A percentile compares a stretch with the other conserved stretches of the same genome.
Conservation (phyloP, 345 rosid genomes). For the Dipteronia sinensis region DNA sequence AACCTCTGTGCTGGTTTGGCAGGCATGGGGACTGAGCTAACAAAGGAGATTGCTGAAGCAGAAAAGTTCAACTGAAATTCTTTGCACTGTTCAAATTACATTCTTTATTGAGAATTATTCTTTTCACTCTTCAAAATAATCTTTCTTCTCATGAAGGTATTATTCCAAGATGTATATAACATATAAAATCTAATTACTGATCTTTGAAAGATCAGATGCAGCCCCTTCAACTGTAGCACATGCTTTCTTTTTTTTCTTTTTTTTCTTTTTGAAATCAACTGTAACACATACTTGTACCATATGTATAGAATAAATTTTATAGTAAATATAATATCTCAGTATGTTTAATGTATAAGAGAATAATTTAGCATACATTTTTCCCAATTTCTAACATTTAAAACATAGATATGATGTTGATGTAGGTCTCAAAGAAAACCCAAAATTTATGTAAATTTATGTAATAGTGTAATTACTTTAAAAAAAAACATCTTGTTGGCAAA, state of each 20-base stretch:
- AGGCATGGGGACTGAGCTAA: conserved; percentile 71
- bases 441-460: no score
- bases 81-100: conserved; percentile 15
- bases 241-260: no score
- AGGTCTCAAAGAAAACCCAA: no score
- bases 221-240: neutral
- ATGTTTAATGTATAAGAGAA: no score
- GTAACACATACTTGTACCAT: neutral
- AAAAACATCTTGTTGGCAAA: no score
- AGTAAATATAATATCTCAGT: neutral
- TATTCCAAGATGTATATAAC: conserved; percentile 19
- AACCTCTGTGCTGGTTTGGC: conserved; percentile 18
- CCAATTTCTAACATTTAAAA: no score
- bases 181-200: neutral
- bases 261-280: neutral
- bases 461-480: no score
- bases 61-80: conserved; percentile 2
- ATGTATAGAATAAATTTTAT: neutral
- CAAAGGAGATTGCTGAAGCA: conserved; percentile 11
- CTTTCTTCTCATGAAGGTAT: neutral
- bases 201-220: neutral
- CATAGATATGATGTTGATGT: no score
- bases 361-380: no score
- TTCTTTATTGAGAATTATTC: conserved; percentile 1
- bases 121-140: conserved; percentile 11